Conservation (phyloP, 192 early-diverging fungal species). For the Rhizophagus sp. region DNA sequence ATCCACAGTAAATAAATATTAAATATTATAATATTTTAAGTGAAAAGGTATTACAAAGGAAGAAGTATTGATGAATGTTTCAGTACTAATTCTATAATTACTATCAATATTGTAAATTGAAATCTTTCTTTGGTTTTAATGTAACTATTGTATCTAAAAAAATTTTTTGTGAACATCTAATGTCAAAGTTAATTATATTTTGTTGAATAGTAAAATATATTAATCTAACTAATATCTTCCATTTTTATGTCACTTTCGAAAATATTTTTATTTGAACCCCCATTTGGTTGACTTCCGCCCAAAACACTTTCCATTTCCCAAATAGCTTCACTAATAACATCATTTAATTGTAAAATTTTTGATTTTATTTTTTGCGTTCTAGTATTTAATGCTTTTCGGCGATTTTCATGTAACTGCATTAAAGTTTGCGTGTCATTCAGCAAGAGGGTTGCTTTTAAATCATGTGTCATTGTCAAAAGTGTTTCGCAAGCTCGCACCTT, state of each 20-base stretch:
- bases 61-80: no score
- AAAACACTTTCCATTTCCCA: conserved; percentile 33
- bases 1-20: no score
- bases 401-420: conserved; percentile 8
- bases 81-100: no score
- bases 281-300: conserved; percentile 2
- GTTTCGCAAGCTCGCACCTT: conserved; percentile 25
- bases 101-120: no score
- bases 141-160: no score
- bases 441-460: conserved; percentile 26
- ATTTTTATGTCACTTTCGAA: background rate
- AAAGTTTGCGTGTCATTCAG: conserved; percentile 29
- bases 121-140: no score
- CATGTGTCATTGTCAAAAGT: conserved; percentile 25
- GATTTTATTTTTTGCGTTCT: conserved; percentile 27
- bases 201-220: no score
- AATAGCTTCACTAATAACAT: conserved; percentile 22
- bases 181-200: no score
- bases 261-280: background rate
- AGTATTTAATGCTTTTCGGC: conserved; percentile 8
- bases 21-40: no score
- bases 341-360: conserved; percentile 24
- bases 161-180: no score
- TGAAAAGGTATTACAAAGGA: no score
- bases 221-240: background rate